Percentiles rank a stretch among this genome's conserved stretches.
phyloP scores from a whole-genome alignment of 169 alveolate genomes.

The Perkinsus olseni region DNA sequence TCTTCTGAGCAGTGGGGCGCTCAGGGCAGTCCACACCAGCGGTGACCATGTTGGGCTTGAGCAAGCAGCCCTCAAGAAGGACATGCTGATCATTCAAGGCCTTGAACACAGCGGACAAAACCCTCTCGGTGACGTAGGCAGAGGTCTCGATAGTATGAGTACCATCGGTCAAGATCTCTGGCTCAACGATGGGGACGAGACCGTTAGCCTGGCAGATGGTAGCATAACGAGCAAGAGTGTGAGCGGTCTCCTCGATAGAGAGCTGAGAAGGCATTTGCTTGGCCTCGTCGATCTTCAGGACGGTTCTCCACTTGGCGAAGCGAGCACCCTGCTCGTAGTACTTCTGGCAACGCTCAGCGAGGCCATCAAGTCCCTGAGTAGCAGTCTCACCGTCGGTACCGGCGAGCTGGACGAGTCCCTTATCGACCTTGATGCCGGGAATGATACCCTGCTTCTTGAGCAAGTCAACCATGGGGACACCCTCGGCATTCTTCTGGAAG shows the following conservation, averaged over 20 bases:
- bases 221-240: constrained; percentile 91
- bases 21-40: constrained; percentile 81
- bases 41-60: constrained; percentile 94
- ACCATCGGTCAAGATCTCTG: constrained; percentile 92
- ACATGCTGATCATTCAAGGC: constrained; percentile 79
- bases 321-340: constrained; percentile 96
- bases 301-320: constrained; percentile 99
- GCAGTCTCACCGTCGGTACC: constrained; percentile 77
- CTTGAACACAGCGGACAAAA: constrained; percentile 75
- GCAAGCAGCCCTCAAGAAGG: constrained; percentile 84
- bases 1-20: constrained; percentile 86
- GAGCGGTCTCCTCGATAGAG: constrained; percentile 87
- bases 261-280: constrained; percentile 81
- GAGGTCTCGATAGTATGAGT: constrained; percentile 84
- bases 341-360: constrained; percentile 88
- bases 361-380: constrained; percentile 88
- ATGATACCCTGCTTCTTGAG: constrained; percentile 81
- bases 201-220: constrained; percentile 89
- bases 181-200: constrained; percentile 95
- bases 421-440: constrained; percentile 98
- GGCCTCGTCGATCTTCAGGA: constrained; percentile 80
- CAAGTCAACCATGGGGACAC: constrained; percentile 73
- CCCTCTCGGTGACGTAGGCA: constrained; percentile 84
- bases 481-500: constrained; percentile 81
- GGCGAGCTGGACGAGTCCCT: constrained; percentile 81